phyloP scores from a whole-genome alignment of 2,329 filamentous ascomycete genomes.

The Aureobasidium sp. region DNA sequence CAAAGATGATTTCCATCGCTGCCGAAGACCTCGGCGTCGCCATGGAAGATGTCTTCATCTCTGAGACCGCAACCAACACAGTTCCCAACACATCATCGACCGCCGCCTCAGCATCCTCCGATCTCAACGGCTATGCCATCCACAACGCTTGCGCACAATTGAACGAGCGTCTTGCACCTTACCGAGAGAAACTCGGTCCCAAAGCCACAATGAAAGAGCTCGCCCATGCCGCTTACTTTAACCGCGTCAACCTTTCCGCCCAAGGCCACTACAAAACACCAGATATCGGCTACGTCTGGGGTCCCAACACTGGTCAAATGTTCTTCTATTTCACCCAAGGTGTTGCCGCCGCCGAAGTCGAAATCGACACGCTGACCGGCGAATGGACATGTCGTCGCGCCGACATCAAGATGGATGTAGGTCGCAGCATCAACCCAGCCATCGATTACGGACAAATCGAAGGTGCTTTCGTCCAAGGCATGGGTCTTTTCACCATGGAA shows the following conservation, averaged over 20 bases:
- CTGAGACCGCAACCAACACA: slow-evolving; percentile 91
- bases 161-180: slow-evolving; percentile 78
- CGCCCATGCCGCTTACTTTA: slow-evolving; percentile 88
- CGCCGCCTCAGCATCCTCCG: slow-evolving; percentile 86
- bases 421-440: slow-evolving; percentile 65
- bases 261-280: slow-evolving; percentile 98
- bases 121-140: slow-evolving; percentile 92
- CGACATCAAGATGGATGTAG: slow-evolving; percentile 97
- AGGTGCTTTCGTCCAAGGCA: slow-evolving; percentile 71
- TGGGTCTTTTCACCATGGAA: slow-evolving; percentile 72
- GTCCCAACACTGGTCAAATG: slow-evolving; percentile 84
- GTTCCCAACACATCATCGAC: slow-evolving; percentile 91
- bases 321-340: slow-evolving; percentile 99
- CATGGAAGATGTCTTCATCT: slow-evolving; percentile 74
- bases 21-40: slow-evolving; percentile 82
- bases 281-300: slow-evolving; percentile 94
- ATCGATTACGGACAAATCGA: slow-evolving; percentile 81
- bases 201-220: slow-evolving; percentile 78
- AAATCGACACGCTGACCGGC: slow-evolving; percentile 87
- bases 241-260: slow-evolving; percentile 95
- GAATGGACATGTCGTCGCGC: slow-evolving; percentile 85
- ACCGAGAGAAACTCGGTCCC: slow-evolving; percentile 71
- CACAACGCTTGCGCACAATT: slow-evolving; percentile 87
- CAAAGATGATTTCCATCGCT: slow-evolving; percentile 93
- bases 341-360: slow-evolving; percentile 82